Base-by-base conservation (phyloP, 441 rosid species). In the Gossypium lobatum region DNA sequence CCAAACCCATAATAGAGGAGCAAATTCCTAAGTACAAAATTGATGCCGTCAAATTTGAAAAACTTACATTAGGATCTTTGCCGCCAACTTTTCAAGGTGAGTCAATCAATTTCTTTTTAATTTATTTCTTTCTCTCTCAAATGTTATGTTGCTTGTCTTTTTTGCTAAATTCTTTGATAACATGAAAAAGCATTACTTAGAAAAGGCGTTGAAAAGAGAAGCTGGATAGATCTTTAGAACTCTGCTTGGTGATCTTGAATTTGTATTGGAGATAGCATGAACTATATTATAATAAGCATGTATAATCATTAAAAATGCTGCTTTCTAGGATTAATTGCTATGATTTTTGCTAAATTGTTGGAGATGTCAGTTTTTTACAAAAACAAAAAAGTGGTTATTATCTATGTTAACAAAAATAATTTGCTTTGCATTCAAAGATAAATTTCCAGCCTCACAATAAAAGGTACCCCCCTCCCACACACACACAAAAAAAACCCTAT, bases 1-100 rank as follows among this genome's bases (percentile, higher is more conserved):
- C 90, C 25, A 84, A 78, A 31, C 99, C 99, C 3, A 91, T 95
- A 75, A 91, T 95, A 66, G 95, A 88, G 37, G 93, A 95, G 84
- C 95, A 93, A 84, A 93, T 93, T 73, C 95, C 97, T 3, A 91
- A 93, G 74, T 95, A 91, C 81, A 95, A 95, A 79, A 95, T 95
- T 62, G 97, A 95, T 31, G 86, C 99, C 11, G 96, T 93, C 67
- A 95, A 90, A 75, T 93, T 95, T 74, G 93, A 90, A 81, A 79
- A 82, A 50, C 95, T 95, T 73, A 91, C 98, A 0, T 82, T 95
- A 3, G 99, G 99, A 50, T 82, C 97, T 53, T 78, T 95, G 17
- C 99, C 99, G 5, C 99, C 95, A 50, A 86, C 97, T 48, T 90
- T 95, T 63, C 93, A 88, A 73, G 98, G 98, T 94, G 50, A 77